Conservation (phyloP, 768 basidiomycete genomes). For the Podaxis sp. region DNA sequence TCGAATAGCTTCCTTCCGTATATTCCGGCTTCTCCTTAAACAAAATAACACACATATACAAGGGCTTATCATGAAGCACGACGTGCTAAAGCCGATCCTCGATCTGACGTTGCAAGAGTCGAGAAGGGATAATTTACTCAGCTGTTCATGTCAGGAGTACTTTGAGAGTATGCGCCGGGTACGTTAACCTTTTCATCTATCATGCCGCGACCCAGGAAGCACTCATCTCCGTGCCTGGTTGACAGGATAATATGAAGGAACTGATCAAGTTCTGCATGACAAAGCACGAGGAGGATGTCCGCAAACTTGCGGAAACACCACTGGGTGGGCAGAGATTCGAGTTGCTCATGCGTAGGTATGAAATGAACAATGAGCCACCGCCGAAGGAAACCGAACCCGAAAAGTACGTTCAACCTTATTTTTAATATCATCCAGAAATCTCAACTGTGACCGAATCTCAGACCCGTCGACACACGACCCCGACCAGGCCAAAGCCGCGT, state of each 20-base stretch:
- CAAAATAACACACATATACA: slow-evolving; percentile 78
- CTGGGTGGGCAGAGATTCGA: slow-evolving; percentile 69
- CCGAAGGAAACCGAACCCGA: slow-evolving; percentile 51
- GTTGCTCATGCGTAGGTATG: slow-evolving; percentile 77
- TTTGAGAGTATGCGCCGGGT: slow-evolving; percentile 92
- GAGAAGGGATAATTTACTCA: slow-evolving; percentile 85
- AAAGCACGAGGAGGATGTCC: slow-evolving; percentile 64
- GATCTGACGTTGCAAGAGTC: slow-evolving; percentile 84
- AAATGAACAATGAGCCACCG: slow-evolving; percentile 87
- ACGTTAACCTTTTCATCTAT: slow-evolving; percentile 23
- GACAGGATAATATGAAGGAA: slow-evolving; percentile 84
- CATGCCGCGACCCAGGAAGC: not conserved
- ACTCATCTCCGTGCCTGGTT: slow-evolving; percentile 7
- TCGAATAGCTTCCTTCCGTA: slow-evolving; percentile 80
- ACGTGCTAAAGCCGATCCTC: slow-evolving; percentile 80
- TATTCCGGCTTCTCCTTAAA: slow-evolving; percentile 83
- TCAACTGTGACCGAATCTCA: slow-evolving; percentile 24
- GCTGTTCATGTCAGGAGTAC: slow-evolving; percentile 93
- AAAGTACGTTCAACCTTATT: slow-evolving; percentile 38
- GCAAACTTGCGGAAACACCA: slow-evolving; percentile 57
- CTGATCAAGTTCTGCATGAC: slow-evolving; percentile 84
- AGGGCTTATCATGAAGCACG: slow-evolving; percentile 78
- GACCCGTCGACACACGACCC: slow-evolving; percentile 39
- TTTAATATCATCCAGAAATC: not conserved
- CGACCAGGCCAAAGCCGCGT: slow-evolving; percentile 43